Evolutionary conservation across 2,329 filamentous ascomycete genomes (phyloP), one percentile per base, ranked within the genome.

Genomic region (Lizonia empirigonia): DNA sequence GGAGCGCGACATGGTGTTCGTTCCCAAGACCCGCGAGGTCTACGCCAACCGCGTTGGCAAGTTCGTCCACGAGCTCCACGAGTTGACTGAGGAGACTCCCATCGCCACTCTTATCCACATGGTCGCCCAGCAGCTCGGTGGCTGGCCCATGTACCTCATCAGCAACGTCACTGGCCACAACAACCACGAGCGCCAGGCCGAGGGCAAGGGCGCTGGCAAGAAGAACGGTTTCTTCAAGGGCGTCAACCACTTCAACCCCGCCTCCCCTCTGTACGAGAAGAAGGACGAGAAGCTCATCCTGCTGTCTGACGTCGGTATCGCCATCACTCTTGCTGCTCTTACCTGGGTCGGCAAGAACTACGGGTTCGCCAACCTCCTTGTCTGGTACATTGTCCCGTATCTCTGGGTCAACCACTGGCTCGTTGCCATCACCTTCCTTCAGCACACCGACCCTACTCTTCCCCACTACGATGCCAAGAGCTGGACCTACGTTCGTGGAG

Each of bases 401-500:
- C 82, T 97, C 55, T 97, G 93, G 93, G 92, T 97, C 49, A 96
- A 97, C 84, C 91, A 97, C 85, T 97, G 93, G 93, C 88, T 97
- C 49, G 92, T 97, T 63, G 92, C 92, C 74, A 97, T 97, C 76
- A 97, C 93, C 64, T 97, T 86, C 83, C 86, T 97, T 58, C 93
- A 97, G 78, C 93, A 97, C 84, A 97, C 93, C 71, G 92, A 97
- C 74, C 92, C 92, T 38, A 85, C 88, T 33, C 88, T 97, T 36
- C 93, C 93, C 54, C 93, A 97, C 82, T 97, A 97, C 82, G 84
- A 87, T 49, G 83, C 85, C 54, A 83, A 89, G 58, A 84, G 88
- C 68, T 97, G 93, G 93, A 96, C 88, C 78, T 97, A 91, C 71
- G 86, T 92, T 60, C 91, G 93, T 63, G 93, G 93, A 67, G 93